Base-by-base conservation (phyloP, 2,329 filamentous ascomycete genomes). In the Aspergillus sp. region DNA sequence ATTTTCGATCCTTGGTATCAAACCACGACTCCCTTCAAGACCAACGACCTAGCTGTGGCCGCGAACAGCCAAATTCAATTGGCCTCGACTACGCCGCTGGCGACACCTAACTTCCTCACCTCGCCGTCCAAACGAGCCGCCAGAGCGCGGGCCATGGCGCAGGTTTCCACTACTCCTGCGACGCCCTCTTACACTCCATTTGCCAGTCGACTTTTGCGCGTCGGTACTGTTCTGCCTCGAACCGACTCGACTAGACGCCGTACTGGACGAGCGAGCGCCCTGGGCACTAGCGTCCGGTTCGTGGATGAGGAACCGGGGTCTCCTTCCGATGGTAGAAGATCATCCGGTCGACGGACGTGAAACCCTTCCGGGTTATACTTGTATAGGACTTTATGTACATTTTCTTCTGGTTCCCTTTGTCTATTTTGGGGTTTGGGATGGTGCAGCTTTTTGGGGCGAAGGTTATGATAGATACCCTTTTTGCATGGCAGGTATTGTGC, bases 71-170 rank as follows among this genome's bases (percentile, higher is more conserved):
- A 75, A 28, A 67, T 66, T 43, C 69, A 36, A 36, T 2, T 36
- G 32, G 10, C 69, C 50, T 72, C 74, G 17, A 72, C 74, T 36
- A 78, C 69, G 25, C 75, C 77, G 4, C 66, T 76, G 21, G 72
- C 75, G 15, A 77, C 78, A 5, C 79, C 79, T 15, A 79, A 72
- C 56, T 79, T 78, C 64, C 60, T 80, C 60, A 75, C 69, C 45
- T 81, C 79, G 3, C 79, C 79, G n/a, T 80, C 79, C 21, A 80
- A 79, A 65, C 72, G 78, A 58, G 78, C 78, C 38, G 77, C 78
- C 19, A 72, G 78, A 38, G 78, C 78, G 9, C 74, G 72, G 63
- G 72, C 72, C 25, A 64, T 81, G 52, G 74, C 76, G 12, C 74
- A 78, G 60, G 65, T 74, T 48, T 80, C 79, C 2, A 80, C 77